Conservation (phyloP, 1,139 yeast genomes). For the Pichia sp. region DNA sequence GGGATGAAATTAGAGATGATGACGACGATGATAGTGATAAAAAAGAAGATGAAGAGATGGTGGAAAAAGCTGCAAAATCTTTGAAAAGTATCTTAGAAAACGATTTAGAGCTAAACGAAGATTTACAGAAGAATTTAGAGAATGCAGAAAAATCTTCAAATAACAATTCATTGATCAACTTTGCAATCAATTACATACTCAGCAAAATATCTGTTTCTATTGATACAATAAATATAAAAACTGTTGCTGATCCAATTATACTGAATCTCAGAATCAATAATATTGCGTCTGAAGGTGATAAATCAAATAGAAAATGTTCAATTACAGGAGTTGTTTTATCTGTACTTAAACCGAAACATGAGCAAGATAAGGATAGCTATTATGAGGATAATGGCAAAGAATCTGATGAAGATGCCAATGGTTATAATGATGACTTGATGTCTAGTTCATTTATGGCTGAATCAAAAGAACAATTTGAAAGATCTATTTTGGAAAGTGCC, state of each 20-base stretch:
- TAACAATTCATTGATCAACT: slow-evolving; percentile 47
- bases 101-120: slow-evolving; percentile 7
- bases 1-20: slow-evolving; percentile 16
- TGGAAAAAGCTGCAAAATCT: slow-evolving; percentile 4
- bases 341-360: slow-evolving; percentile 36
- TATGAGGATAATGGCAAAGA: slow-evolving; percentile 19
- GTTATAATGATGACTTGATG: slow-evolving; percentile 31
- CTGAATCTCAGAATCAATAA: slow-evolving; percentile 40
- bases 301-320: slow-evolving; percentile 42
- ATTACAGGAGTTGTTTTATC: slow-evolving; percentile 36
- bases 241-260: slow-evolving; percentile 46
- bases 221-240: slow-evolving; percentile 38
- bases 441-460: slow-evolving; percentile 31
- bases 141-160: slow-evolving; percentile 19
- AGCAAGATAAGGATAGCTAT: slow-evolving; percentile 12
- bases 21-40: slow-evolving; percentile 25
- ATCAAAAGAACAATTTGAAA: slow-evolving; percentile 33
- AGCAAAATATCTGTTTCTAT: slow-evolving; percentile 52
- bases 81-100: slow-evolving; percentile 5
- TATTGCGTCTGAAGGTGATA: slow-evolving; percentile 37
- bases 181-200: slow-evolving; percentile 64
- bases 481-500: slow-evolving; percentile 52
- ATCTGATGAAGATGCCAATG: slow-evolving; percentile 16
- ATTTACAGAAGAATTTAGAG: neutral
- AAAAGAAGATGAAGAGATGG: neutral